Base-by-base conservation (phyloP, 495 filamentous ascomycete species). In the Niebla homalea region DNA sequence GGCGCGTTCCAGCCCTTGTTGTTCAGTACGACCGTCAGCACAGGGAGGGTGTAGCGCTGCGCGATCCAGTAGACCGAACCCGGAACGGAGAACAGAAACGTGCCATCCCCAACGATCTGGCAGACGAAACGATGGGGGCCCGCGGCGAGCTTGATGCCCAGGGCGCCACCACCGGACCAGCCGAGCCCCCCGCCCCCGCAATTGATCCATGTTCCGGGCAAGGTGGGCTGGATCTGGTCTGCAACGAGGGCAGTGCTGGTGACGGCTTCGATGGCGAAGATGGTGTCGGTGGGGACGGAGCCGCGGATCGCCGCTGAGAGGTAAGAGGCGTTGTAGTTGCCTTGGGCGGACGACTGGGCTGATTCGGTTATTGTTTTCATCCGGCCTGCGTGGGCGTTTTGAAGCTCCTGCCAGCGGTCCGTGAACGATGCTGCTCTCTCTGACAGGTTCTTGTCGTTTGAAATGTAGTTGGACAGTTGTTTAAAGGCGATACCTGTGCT, bases 1-100 rank as follows among this genome's bases (percentile, higher is more conserved):
- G 88, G 88, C 0, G 88, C 88, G 59, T 94, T 87, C 87, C 87
- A 94, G 50, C 90, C 80, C 65, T 92, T 85, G 64, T 97, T 97
- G 63, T 95, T 96, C 48, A 97, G 64, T 3, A 97, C 84, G 51
- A 97, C 89, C 0, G 89, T 94, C 51, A 97, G 66, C 15, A 94
- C 73, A 0, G 90, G 89, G 46, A 95, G 90, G 19, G 80, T 77
- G 62, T 97, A 97, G 15, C 89, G 77, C 56, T 79, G 73, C 2
- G 81, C 69, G 49, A 97, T 90, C 90, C 90, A 97, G 67, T 95
- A 95, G 18, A 96, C 89, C 20, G 79, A 85, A 0, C 86, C 85
- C 0, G 90, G 90, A 0, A 97, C 83, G 20, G 78, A 79, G 63
- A 97, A 97, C 4, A 97, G 72, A 64, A 78, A 97, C 0, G 89